Base-by-base conservation (phyloP, 805 yeast genomes). In the Metschnikowia lunata region DNA sequence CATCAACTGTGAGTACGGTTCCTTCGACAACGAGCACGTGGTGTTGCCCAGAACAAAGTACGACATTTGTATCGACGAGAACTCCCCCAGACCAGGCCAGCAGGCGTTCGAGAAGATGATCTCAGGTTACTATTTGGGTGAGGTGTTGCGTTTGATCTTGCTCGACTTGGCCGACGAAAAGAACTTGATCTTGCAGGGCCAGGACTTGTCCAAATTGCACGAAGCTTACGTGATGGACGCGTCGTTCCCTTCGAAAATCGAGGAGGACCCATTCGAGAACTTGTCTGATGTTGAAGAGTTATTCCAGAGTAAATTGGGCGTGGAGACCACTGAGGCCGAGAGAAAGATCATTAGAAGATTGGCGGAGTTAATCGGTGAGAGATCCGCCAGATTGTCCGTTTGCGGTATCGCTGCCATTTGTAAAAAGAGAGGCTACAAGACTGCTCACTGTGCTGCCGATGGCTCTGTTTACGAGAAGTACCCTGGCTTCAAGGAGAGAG, bases 1-100 rank as follows among this genome's bases (percentile, higher is more conserved):
- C 43, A 91, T 91, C 66, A 91, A 91, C 76, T 89, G 97, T 75
- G 99, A 91, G 73, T 91, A 91, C 72, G 98, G 99, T 60, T 91
- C 97, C 7, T 91, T 91, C 63, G 98, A 91, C 66, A 90, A 88
- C 63, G 97, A 88, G 68, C 95, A 85, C 60, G 47, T 55, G 8
- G 78, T 83, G 30, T 76, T 91, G 57, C 98, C 98, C 62, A 81
- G 97, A 71, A 90, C 95, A 54, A 83, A 83, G 64, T 91, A 81
- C 66, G 99, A 91, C 67, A 62, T 82, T 43, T 75, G 72, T 53
- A 83, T 91, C 53, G 98, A 91, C 66, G 72, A 68, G 27, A 84
- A 85, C 60, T 85, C 95, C 34, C 98, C 98, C 58, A 84, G 97
- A 71, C 97, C 97, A 40, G 89, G 91, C 52, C 96, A 91, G 73